These are phyloP conservation scores for Coemansia sp. DNA, from an alignment of 192 early-diverging fungal species.

Conservation along the genomic window DNA sequence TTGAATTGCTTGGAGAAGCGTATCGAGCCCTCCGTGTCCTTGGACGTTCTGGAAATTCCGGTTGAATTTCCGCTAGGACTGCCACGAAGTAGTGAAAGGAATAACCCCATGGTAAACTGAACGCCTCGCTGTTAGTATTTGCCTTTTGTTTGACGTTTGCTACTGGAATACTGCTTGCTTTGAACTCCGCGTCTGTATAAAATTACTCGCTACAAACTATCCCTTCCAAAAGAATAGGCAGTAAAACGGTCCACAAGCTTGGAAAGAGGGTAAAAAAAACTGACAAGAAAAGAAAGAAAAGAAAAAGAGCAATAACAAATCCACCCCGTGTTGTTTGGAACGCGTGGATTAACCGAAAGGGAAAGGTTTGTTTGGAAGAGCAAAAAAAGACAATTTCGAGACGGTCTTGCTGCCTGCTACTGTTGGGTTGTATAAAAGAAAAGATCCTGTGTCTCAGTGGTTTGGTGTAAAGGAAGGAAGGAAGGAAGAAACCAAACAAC, in stretches of 20 bases:
- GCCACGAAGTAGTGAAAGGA: conserved; percentile 49
- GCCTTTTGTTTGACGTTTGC: not conserved
- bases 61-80: conserved; percentile 17
- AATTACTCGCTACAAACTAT: not conserved
- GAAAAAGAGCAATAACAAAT: not conserved
- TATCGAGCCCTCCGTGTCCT: conserved; percentile 29
- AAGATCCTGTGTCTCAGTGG: not conserved
- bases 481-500: not conserved
- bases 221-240: not conserved
- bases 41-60: conserved; percentile 10
- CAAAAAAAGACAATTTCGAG: not conserved
- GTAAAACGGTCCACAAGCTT: conserved; percentile 6
- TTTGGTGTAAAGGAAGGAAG: not conserved
- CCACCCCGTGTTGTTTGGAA: not conserved
- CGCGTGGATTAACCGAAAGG: not conserved
- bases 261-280: not conserved
- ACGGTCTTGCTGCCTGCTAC: not conserved
- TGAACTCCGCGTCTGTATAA: conserved; percentile 17
- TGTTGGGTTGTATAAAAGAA: not conserved
- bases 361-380: not conserved
- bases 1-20: conserved; percentile 53
- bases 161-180: conserved; percentile 3
- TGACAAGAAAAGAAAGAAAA: not conserved
- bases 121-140: not conserved
- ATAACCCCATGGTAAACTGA: conserved; percentile 30